Conservation (phyloP, 768 basidiomycete genomes). For the Psilocybe cubensis region DNA sequence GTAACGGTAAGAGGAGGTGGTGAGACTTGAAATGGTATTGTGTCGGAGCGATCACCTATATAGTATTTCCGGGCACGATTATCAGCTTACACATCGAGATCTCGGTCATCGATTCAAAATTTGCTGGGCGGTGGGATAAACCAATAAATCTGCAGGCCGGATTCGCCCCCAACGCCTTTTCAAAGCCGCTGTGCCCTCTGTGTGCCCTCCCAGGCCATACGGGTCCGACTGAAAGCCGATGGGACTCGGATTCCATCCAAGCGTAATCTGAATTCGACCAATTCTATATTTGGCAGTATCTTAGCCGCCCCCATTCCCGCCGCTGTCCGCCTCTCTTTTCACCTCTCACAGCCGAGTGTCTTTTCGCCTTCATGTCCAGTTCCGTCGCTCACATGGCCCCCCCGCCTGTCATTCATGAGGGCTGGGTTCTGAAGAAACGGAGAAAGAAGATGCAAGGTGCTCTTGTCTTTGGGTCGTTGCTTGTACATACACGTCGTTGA, state of each 20-base stretch:
- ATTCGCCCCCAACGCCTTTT: constrained; percentile 5
- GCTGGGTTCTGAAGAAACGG: constrained; percentile 88
- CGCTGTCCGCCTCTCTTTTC: constrained; percentile 9
- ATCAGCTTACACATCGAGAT: constrained; percentile 33
- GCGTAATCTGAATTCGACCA: background rate
- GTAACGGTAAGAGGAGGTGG: constrained; percentile 34
- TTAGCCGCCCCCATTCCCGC: constrained; percentile 6
- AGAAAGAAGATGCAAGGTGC: constrained; percentile 88
- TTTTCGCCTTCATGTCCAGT: constrained; percentile 8
- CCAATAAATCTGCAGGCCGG: constrained; percentile 13
- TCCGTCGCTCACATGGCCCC: constrained; percentile 17
- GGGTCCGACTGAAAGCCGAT: constrained; percentile 29
- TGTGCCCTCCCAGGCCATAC: constrained; percentile 12
- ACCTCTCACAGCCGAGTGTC: too few relatives aligned
- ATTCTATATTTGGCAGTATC: constrained; percentile 20
- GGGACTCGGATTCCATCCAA: constrained; percentile 12
- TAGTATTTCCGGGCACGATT: constrained; percentile 26
- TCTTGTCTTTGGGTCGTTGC: constrained; percentile 8
- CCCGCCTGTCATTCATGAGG: constrained; percentile 48
- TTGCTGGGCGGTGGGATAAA: constrained; percentile 16
- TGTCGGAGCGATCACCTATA: constrained; percentile 22
- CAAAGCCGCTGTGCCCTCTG: background rate
- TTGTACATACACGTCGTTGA: background rate
- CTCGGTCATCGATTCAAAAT: constrained; percentile 21
- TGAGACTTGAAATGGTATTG: constrained; percentile 27